Conservation (phyloP, 495 filamentous ascomycete species). For the Articulospora tetracladia region DNA sequence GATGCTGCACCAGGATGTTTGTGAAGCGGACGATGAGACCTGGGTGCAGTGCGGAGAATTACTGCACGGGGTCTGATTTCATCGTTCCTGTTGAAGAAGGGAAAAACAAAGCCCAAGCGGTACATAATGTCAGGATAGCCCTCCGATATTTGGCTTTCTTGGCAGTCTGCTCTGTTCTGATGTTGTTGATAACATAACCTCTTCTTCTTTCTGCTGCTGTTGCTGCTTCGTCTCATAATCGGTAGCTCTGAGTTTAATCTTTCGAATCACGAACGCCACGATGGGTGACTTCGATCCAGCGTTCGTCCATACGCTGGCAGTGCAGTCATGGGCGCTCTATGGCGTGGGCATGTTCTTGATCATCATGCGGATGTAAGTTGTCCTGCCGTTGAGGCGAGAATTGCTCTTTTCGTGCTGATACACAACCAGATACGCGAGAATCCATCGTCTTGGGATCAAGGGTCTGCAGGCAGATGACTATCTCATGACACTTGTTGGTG, state of each 20-base stretch:
- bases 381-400: neutral
- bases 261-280: neutral
- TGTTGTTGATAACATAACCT: neutral
- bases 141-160: neutral
- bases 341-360: slow-evolving; percentile 26
- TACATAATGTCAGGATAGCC: slow-evolving; percentile 12
- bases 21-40: neutral
- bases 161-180: neutral
- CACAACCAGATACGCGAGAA: slow-evolving; percentile 29
- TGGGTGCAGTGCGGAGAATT: slow-evolving; percentile 1
- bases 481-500: slow-evolving; percentile 31
- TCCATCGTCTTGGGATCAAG: slow-evolving; percentile 25
- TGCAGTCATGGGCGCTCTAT: slow-evolving; percentile 29
- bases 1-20: neutral
- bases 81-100: neutral
- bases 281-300: slow-evolving; percentile 22
- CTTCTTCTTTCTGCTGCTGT: neutral
- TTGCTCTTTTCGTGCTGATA: neutral
- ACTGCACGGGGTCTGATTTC: neutral
- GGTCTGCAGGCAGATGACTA: slow-evolving; percentile 33
- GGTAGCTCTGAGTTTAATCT: neutral
- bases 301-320: slow-evolving; percentile 16
- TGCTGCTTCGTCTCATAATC: neutral
- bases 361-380: slow-evolving; percentile 24
- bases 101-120: neutral